phyloP scores from a whole-genome alignment of 2,329 filamentous ascomycete genomes.

The Exophiala phaeomuriformis region DNA sequence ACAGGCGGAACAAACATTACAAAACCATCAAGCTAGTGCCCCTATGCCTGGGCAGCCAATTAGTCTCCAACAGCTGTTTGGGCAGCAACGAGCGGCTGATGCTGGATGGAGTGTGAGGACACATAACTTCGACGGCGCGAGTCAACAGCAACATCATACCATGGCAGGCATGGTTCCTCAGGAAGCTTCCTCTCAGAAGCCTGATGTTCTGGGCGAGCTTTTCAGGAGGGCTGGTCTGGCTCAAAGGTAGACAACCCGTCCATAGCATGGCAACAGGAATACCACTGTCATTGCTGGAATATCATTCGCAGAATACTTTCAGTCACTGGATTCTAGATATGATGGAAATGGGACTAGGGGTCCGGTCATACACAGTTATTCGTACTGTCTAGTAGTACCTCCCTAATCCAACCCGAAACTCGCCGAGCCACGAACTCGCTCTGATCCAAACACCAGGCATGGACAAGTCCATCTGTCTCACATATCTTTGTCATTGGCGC shows the following conservation, averaged over 20 bases:
- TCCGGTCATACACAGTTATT: too few species aligned
- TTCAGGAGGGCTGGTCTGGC: slow-evolving; percentile 39
- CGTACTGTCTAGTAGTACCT: slow-evolving; percentile 30
- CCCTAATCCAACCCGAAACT: slow-evolving; percentile 43
- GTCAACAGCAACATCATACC: not conserved
- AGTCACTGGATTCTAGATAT: too few species aligned
- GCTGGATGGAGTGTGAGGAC: slow-evolving; percentile 45
- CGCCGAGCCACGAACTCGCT: slow-evolving; percentile 46
- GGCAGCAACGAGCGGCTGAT: slow-evolving; percentile 48
- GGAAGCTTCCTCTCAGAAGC: slow-evolving; percentile 19
- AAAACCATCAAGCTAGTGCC: slow-evolving; percentile 14
- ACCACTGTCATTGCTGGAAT: too few species aligned
- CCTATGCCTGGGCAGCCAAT: slow-evolving; percentile 47
- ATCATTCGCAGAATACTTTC: too few species aligned
- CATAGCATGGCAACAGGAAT: too few species aligned
- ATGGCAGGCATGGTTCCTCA: not conserved
- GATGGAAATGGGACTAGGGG: too few species aligned
- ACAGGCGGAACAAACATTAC: slow-evolving; percentile 33
- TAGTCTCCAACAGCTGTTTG: slow-evolving; percentile 48
- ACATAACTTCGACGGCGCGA: slow-evolving; percentile 32
- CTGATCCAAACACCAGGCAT: slow-evolving; percentile 52
- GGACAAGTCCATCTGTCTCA: slow-evolving; percentile 45
- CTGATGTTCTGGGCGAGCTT: slow-evolving; percentile 37
- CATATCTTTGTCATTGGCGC: slow-evolving; percentile 48
- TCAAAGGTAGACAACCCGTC: slow-evolving; percentile 13